These are phyloP conservation scores for Fraxinus pennsylvanica DNA, from an alignment of 257 asterid genomes.

Conservation along the genomic window DNA sequence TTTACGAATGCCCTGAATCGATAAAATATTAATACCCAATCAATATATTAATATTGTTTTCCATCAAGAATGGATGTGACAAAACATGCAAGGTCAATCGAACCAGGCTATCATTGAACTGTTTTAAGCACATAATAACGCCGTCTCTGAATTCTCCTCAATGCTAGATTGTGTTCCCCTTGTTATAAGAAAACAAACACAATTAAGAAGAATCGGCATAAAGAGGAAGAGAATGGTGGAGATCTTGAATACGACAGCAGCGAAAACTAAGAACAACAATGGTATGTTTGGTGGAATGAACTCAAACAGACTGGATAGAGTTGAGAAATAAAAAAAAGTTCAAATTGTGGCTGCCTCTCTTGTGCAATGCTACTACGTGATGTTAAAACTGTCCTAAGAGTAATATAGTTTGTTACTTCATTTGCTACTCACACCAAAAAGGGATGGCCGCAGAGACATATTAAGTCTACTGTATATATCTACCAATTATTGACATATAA, in stretches of 20 bases:
- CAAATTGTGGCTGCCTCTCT: not conserved
- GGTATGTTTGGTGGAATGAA: not conserved
- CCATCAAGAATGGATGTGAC: not conserved
- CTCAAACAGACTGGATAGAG: not conserved
- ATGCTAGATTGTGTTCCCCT: too few species aligned
- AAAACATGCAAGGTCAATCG: too few species aligned
- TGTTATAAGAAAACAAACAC: not conserved
- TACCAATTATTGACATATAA: slow-evolving; percentile 34
- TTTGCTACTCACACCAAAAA: not conserved
- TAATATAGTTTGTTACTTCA: not conserved
- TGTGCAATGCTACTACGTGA: not conserved
- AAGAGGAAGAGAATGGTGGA: not conserved
- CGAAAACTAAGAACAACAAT: not conserved
- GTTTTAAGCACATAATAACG: too few species aligned
- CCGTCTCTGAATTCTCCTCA: too few species aligned
- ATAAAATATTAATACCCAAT: not conserved
- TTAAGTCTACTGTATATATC: slow-evolving; percentile 9
- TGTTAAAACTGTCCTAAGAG: not conserved
- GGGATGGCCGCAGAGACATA: not conserved
- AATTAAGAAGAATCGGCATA: not conserved
- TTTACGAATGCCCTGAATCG: too few species aligned
- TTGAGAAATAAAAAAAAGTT: too few species aligned
- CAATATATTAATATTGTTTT: not conserved
- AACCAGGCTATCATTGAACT: too few species aligned
- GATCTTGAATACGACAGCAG: not conserved